Conservation (phyloP, 345 rosid species). For the Xanthoceras sorbifolium region DNA sequence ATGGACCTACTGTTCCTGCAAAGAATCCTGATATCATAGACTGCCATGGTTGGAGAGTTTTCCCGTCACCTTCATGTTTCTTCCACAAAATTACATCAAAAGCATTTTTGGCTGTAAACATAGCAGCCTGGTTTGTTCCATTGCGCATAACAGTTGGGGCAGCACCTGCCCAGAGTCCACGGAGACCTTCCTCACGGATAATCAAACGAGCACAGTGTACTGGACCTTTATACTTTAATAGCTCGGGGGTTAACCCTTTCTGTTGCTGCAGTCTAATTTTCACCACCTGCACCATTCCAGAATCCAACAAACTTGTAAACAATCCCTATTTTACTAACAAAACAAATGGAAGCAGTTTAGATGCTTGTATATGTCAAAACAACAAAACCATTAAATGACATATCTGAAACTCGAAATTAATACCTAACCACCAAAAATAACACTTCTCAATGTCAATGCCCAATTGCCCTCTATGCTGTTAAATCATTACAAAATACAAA, state of each 20-base stretch:
- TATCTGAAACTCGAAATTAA: background rate
- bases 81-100: constrained; percentile 85
- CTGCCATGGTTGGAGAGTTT: constrained; percentile 83
- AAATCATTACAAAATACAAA: background rate
- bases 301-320: constrained; percentile 19
- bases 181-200: constrained; percentile 69
- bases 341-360: background rate
- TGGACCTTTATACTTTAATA: constrained; percentile 89
- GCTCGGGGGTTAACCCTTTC: constrained; percentile 77
- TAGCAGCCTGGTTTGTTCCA: constrained; percentile 96
- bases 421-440: background rate
- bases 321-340: background rate
- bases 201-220: constrained; percentile 77
- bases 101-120: constrained; percentile 90
- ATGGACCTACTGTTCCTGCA: constrained; percentile 92
- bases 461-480: background rate
- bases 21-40: constrained; percentile 96
- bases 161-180: constrained; percentile 96
- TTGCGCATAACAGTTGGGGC: constrained; percentile 96
- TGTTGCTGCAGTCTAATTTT: constrained; percentile 96
- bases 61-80: constrained; percentile 94
- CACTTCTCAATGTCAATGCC: background rate
- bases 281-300: constrained; percentile 64
- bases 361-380: background rate
- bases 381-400: background rate